These are phyloP conservation scores for Peniophora sp. DNA, from an alignment of 1,284 basidiomycete genomes.

Conservation along the genomic window DNA sequence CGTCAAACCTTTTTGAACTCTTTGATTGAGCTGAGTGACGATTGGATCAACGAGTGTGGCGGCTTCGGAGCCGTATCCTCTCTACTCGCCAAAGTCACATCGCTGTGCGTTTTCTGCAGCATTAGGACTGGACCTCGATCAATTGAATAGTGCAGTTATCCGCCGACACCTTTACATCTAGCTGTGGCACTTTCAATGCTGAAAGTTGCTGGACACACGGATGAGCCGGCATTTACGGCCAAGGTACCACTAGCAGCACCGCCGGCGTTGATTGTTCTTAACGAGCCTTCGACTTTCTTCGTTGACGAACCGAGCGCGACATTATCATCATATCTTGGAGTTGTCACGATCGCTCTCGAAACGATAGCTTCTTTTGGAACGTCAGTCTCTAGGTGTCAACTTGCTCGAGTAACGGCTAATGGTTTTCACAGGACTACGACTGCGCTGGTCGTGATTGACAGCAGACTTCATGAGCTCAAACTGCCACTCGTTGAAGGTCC, in stretches of 20 bases:
- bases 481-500: conserved; percentile 42
- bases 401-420: background rate
- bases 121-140: background rate
- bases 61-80: conserved; percentile 33
- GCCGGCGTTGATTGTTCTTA: conserved; percentile 52
- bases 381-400: conserved; percentile 13
- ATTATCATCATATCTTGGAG: conserved; percentile 39
- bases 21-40: conserved; percentile 44
- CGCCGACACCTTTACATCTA: conserved; percentile 52
- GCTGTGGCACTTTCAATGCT: conserved; percentile 47
- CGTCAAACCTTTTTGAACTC: conserved; percentile 29
- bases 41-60: conserved; percentile 41
- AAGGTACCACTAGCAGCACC: conserved; percentile 34
- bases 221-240: conserved; percentile 22
- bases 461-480: conserved; percentile 41
- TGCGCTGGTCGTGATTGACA: conserved; percentile 57
- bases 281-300: conserved; percentile 60
- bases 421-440: conserved; percentile 21
- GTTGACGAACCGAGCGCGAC: conserved; percentile 22
- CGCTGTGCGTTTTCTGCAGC: conserved; percentile 38
- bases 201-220: conserved; percentile 29
- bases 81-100: conserved; percentile 37
- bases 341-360: conserved; percentile 35
- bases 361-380: conserved; percentile 22
- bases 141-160: conserved; percentile 43